Evolutionary conservation across 2,329 filamentous ascomycete species (phyloP), one percentile per base, ranked within the genome.

Genomic region (Scytalidium sp.): DNA sequence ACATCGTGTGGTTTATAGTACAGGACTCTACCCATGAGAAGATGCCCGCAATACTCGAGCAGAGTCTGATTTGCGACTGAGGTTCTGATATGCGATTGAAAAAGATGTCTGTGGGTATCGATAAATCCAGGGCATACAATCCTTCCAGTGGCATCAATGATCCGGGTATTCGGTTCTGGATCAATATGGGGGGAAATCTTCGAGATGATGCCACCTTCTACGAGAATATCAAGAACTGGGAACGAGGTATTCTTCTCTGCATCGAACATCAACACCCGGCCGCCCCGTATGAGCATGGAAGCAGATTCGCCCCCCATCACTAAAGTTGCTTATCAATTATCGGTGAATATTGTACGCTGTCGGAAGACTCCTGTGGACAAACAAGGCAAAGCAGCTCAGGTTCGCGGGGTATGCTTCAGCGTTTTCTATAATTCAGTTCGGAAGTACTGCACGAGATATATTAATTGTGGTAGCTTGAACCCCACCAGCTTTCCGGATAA

Each of bases 201-300:
- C 20, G 46, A 23, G 8, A 48, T 48, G 39, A 27, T 43, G 5
- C n/a, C 15, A 36, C 23, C 46, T 43, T 48, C 36, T 6, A 48
- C 19, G 19, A 48, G 19, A 19, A 48, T 22, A 27, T 48, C 46
- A 25, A 48, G 46, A 4, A 17, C 9, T 42, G 46, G 46, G 22
- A 48, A 48, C 3, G 36, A 23, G 10, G 46, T 22, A 9, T 43
- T 48, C 20, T 48, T 48, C 46, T 48, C 9, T 4, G 39, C 22
- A 21, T 43, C 39, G n/a, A 25, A 48, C 25, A 23, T 10, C 29
- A 48, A 20, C 9, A 48, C 46, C 8, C 39, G 19, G 20, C 46
- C 46, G 10, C 46, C 46, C 23, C 29, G 25, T 15, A 47, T n/a
- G 23, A 47, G 25, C 8, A 40, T 47, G 25, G 13, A 29, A 29